Percentiles rank a stretch among this genome's conserved stretches.
phyloP scores from a whole-genome alignment of 1,284 basidiomycete species.

The Cryptococcus maquisensis region DNA sequence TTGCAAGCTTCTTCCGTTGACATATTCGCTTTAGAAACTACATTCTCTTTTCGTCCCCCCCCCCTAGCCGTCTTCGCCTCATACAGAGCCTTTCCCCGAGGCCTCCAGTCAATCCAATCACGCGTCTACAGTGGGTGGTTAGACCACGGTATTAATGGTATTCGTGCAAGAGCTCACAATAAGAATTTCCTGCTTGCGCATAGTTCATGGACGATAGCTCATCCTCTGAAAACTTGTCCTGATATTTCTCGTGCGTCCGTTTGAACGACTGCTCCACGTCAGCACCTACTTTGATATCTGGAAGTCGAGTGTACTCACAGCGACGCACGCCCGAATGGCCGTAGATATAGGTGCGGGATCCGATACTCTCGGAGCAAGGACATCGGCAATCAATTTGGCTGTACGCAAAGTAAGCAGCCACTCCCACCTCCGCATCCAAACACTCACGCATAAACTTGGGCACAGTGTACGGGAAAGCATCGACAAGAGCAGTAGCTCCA shows the following conservation, averaged over 20 bases:
- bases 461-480: constrained; percentile 60
- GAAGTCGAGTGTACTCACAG: constrained; percentile 34
- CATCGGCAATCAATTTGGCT: constrained; percentile 43
- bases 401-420: neutral
- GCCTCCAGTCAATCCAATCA: too few species aligned
- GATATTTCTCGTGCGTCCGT: constrained; percentile 57
- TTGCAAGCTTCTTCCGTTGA: too few species aligned
- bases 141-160: too few species aligned
- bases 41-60: too few species aligned
- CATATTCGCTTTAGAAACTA: too few species aligned
- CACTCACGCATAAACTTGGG: constrained; percentile 68
- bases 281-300: constrained; percentile 57
- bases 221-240: constrained; percentile 82
- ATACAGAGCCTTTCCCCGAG: too few species aligned
- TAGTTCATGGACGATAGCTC: constrained; percentile 80
- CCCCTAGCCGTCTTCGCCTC: too few species aligned
- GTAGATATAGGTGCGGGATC: constrained; percentile 89
- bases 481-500: constrained; percentile 59
- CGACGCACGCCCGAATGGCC: constrained; percentile 81
- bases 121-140: neutral
- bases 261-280: constrained; percentile 44
- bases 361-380: constrained; percentile 61
- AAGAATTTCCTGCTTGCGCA: constrained; percentile 84
- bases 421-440: constrained; percentile 50
- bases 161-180: constrained; percentile 68